Evolutionary conservation across 768 basidiomycete species (phyloP).

Genomic region (Phallus indusiatus): DNA sequence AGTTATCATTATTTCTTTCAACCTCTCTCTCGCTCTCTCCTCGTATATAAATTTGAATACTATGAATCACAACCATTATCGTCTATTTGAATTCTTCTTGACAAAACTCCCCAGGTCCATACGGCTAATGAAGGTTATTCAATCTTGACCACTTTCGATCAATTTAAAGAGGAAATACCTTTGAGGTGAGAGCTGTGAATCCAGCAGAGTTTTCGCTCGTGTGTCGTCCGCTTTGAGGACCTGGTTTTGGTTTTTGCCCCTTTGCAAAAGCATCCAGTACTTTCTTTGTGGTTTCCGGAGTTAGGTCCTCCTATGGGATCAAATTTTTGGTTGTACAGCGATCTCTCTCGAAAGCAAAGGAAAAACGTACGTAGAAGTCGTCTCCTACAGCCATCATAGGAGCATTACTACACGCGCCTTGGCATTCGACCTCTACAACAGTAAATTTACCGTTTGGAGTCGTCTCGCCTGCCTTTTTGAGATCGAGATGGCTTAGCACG

Average conservation of each 20-base stretch:
- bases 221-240: slow-evolving; percentile 78
- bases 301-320: slow-evolving; percentile 68
- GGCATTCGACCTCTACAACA: slow-evolving; percentile 95
- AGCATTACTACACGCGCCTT: slow-evolving; percentile 97
- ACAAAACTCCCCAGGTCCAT: slow-evolving; percentile 89
- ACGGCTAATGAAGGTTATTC: slow-evolving; percentile 49
- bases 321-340: no score
- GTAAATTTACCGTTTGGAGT: slow-evolving; percentile 96
- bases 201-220: slow-evolving; percentile 94
- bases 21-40: no score
- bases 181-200: slow-evolving; percentile 65
- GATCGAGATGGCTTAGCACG: slow-evolving; percentile 72
- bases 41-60: not conserved
- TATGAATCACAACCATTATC: slow-evolving; percentile 5
- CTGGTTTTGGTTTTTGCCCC: slow-evolving; percentile 85
- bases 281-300: slow-evolving; percentile 64
- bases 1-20: not conserved
- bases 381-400: slow-evolving; percentile 95
- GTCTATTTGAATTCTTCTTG: slow-evolving; percentile 71
- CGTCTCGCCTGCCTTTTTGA: slow-evolving; percentile 82
- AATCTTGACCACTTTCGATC: slow-evolving; percentile 6
- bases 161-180: slow-evolving; percentile 35
- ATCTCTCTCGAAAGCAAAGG: not conserved
- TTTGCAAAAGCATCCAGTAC: slow-evolving; percentile 70
- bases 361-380: slow-evolving; percentile 79